Conservation (phyloP, 805 yeast species). For the Cyberlindnera suaveolens region DNA sequence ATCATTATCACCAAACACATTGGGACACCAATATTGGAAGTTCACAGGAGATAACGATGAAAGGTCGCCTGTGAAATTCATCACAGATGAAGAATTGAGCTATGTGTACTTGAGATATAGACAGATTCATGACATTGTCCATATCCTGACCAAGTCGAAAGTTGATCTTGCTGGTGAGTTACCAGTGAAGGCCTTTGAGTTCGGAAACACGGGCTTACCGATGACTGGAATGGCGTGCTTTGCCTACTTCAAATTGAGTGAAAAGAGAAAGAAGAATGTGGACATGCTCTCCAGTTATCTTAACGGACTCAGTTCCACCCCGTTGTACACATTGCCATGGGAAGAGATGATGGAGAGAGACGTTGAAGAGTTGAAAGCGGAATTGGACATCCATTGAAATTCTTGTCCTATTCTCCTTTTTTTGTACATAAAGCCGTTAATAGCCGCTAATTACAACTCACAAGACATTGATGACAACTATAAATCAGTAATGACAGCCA, state of each 20-base stretch:
- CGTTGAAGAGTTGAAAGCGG: slow-evolving; percentile 61
- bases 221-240: slow-evolving; percentile 90
- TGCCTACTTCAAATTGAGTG: slow-evolving; percentile 74
- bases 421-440: no score
- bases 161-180: slow-evolving; percentile 95
- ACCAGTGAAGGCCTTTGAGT: slow-evolving; percentile 88
- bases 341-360: slow-evolving; percentile 72
- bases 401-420: no score
- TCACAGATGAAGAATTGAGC: slow-evolving; percentile 86
- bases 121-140: slow-evolving; percentile 96
- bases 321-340: slow-evolving; percentile 88
- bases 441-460: no score
- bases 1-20: slow-evolving; percentile 54
- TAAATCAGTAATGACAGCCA: no score
- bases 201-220: slow-evolving; percentile 85
- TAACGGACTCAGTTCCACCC: slow-evolving; percentile 66
- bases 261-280: slow-evolving; percentile 50
- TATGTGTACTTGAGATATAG: slow-evolving; percentile 91
- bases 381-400: slow-evolving; percentile 48
- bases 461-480: no score
- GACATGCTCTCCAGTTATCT: slow-evolving; percentile 58
- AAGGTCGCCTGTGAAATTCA: slow-evolving; percentile 78
- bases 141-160: slow-evolving; percentile 85
- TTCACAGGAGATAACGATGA: slow-evolving; percentile 95
- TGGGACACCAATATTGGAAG: slow-evolving; percentile 75